A percentile compares a stretch with the other conserved stretches of the same genome.
phyloP scores from a whole-genome alignment of 1,284 basidiomycete genomes.

The Peniophora sp. region DNA sequence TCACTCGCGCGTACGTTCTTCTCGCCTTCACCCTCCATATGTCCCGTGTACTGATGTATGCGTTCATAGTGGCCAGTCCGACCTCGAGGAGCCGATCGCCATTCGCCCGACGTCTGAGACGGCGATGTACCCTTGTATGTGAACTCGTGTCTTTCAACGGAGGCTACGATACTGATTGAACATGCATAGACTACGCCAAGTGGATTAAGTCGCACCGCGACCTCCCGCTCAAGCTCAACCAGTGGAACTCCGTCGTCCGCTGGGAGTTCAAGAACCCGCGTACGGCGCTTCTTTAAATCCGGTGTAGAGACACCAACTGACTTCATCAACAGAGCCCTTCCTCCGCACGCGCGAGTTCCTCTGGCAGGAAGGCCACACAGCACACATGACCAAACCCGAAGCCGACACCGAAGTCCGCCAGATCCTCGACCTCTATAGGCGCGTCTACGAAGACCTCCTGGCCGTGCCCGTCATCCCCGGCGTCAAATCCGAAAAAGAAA shows the following conservation, averaged over 20 bases:
- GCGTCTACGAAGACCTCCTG: slow-evolving; percentile 95
- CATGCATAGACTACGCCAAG: slow-evolving; percentile 73
- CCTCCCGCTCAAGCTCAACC: slow-evolving; percentile 94
- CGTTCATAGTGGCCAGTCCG: slow-evolving; percentile 71
- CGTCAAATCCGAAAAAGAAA: slow-evolving; percentile 98
- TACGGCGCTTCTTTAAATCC: slow-evolving; percentile 28
- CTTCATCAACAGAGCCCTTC: slow-evolving; percentile 72
- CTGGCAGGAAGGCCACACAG: slow-evolving; percentile 99
- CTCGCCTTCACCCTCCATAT: not conserved
- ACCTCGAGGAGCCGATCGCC: slow-evolving; percentile 95
- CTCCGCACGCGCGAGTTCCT: slow-evolving; percentile 98
- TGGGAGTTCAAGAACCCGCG: slow-evolving; percentile 99
- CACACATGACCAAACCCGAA: slow-evolving; percentile 82
- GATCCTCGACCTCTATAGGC: slow-evolving; percentile 94
- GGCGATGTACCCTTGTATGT: slow-evolving; percentile 92
- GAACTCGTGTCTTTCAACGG: too few species aligned
- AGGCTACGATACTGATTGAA: not conserved
- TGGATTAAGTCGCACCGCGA: slow-evolving; percentile 99
- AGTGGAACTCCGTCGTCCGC: slow-evolving; percentile 98
- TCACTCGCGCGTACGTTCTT: slow-evolving; percentile 83
- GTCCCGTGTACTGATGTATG: not conserved
- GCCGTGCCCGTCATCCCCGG: slow-evolving; percentile 97
- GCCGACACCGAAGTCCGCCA: slow-evolving; percentile 89
- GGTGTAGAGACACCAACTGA: too few species aligned
- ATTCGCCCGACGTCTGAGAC: slow-evolving; percentile 98